These are phyloP conservation scores for Penicillium flavigenum DNA, from an alignment of 495 filamentous ascomycete genomes.

Conservation along the genomic window DNA sequence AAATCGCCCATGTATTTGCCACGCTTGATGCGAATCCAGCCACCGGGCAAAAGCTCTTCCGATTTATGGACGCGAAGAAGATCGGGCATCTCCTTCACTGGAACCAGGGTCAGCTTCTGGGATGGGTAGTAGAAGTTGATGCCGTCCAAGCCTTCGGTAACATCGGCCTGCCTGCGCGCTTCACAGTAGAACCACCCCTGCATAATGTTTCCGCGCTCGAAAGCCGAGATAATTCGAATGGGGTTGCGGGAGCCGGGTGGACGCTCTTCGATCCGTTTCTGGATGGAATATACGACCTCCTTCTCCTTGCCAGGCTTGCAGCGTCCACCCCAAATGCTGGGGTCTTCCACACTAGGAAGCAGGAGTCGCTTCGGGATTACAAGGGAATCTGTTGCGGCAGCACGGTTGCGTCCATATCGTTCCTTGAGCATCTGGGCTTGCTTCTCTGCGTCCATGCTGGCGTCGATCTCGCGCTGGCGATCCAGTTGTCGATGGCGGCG, in stretches of 20 bases:
- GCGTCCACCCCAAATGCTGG: slow-evolving; percentile 90
- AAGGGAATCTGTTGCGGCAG: slow-evolving; percentile 56
- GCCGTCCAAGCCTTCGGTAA: slow-evolving; percentile 75
- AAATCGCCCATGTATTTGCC: slow-evolving; percentile 86
- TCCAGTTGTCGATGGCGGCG: slow-evolving; percentile 92
- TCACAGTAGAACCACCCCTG: slow-evolving; percentile 95
- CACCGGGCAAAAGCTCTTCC: slow-evolving; percentile 79
- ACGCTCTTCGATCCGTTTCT: slow-evolving; percentile 81
- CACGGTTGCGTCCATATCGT: slow-evolving; percentile 70
- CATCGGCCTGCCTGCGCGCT: slow-evolving; percentile 79
- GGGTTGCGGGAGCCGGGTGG: slow-evolving; percentile 66
- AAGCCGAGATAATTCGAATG: slow-evolving; percentile 78
- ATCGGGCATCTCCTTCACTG: slow-evolving; percentile 98
- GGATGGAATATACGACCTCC: slow-evolving; percentile 81
- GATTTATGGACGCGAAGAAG: slow-evolving; percentile 85
- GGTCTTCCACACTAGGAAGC: slow-evolving; percentile 92
- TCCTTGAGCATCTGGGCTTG: slow-evolving; percentile 82
- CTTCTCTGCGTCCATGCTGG: slow-evolving; percentile 87
- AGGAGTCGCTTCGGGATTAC: slow-evolving; percentile 83
- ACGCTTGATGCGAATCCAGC: slow-evolving; percentile 86
- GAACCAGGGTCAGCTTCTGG: slow-evolving; percentile 78
- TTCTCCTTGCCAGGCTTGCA: slow-evolving; percentile 94
- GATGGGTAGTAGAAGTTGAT: slow-evolving; percentile 83
- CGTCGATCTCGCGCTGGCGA: slow-evolving; percentile 79
- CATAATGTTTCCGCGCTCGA: slow-evolving; percentile 86